Evolutionary conservation across 306 rosid species (phyloP).

Genomic region (Prunus mongolica): DNA sequence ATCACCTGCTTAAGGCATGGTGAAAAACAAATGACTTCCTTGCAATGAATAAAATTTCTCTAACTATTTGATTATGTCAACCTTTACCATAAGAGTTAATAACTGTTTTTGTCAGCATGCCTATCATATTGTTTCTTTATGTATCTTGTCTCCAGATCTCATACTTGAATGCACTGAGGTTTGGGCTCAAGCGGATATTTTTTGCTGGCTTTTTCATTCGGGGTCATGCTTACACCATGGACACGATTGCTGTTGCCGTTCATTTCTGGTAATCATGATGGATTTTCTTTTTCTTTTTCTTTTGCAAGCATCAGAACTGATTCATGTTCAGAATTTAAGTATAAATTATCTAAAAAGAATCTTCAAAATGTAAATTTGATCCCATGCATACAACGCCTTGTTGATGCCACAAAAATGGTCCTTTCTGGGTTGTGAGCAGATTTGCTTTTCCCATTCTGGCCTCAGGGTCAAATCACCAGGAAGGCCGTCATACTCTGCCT

Average conservation of each 20-base stretch:
- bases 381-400: not conserved
- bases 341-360: not conserved
- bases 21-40: not conserved
- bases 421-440: not conserved
- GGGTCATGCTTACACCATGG: constrained; percentile 88
- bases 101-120: not conserved
- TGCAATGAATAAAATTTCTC: not conserved
- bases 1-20: not conserved
- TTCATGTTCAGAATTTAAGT: not conserved
- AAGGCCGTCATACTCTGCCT: not conserved
- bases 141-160: constrained; percentile 51
- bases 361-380: not conserved
- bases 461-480: not conserved
- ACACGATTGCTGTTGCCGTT: constrained; percentile 90
- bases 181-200: constrained; percentile 88
- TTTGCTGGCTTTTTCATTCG: constrained; percentile 92
- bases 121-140: constrained; percentile 6
- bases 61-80: not conserved
- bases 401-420: not conserved
- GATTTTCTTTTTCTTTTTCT: not conserved
- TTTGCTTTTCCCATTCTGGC: not conserved
- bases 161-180: constrained; percentile 89
- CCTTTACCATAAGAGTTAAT: not conserved
- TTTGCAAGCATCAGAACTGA: not conserved
- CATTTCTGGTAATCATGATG: constrained; percentile 63